Conservation (phyloP, 495 filamentous ascomycete genomes). For the Bathelium albidoporum region DNA sequence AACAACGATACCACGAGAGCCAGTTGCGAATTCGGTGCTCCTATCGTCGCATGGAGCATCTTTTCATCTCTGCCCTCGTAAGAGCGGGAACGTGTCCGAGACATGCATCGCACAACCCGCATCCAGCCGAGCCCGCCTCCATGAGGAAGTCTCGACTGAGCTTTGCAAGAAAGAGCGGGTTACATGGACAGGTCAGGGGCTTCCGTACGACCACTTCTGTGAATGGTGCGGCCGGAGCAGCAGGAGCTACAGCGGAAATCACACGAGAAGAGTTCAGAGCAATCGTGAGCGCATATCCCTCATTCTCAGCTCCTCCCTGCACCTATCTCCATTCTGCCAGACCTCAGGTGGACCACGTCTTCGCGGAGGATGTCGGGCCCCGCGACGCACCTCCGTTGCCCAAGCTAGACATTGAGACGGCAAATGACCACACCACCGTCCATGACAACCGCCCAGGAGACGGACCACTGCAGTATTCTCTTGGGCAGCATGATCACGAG, state of each 20-base stretch:
- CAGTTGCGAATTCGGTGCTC: not conserved
- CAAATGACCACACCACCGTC: not conserved
- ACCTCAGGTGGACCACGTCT: not conserved
- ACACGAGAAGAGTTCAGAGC: conserved; percentile 15
- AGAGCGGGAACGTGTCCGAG: conserved; percentile 51
- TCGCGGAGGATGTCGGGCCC: not conserved
- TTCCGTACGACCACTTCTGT: not conserved
- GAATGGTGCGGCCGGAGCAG: not conserved
- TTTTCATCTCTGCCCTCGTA: conserved; percentile 57
- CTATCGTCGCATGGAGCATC: conserved; percentile 32
- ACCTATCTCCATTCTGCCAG: not conserved
- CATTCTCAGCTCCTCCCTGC: not conserved
- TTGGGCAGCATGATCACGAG: not conserved
- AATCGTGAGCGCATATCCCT: conserved; percentile 16
- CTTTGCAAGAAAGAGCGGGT: not conserved
- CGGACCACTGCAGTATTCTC: not conserved
- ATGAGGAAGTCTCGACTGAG: not conserved
- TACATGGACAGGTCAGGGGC: not conserved
- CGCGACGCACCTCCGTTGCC: not conserved
- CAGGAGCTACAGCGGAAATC: conserved; percentile 7
- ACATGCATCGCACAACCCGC: conserved; percentile 32
- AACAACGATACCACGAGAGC: not conserved
- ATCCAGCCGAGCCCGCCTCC: not conserved
- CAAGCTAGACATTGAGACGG: not conserved
- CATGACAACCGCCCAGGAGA: not conserved